These are phyloP conservation scores for Pseudonectria buxi DNA, from an alignment of 2,329 filamentous ascomycete species.

Conservation along the genomic window DNA sequence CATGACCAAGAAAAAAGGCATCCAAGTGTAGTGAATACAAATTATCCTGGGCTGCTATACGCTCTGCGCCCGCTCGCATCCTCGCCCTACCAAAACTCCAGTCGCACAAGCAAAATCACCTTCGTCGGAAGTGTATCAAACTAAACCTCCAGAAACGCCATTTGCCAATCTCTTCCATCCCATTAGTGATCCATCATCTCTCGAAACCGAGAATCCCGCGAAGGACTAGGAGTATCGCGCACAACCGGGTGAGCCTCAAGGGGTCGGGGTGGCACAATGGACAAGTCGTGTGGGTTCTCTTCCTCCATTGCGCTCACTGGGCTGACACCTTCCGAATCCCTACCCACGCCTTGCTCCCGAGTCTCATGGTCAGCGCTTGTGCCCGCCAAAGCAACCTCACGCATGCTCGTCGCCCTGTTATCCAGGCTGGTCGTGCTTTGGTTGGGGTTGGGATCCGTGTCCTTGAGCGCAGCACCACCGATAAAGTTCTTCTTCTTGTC, in stretches of 20 bases:
- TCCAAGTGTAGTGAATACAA: no score
- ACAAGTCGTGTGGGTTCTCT: constrained; percentile 6
- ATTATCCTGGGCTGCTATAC: no score
- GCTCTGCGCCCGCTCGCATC: no score
- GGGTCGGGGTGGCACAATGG: constrained; percentile 32
- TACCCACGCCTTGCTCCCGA: constrained; percentile 10
- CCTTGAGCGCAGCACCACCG: constrained; percentile 43
- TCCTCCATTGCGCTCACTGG: constrained; percentile 29
- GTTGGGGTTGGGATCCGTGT: constrained; percentile 36
- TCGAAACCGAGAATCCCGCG: constrained; percentile 50
- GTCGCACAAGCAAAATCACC: no score
- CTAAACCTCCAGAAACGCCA: no score
- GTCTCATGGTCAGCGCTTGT: constrained; percentile 19
- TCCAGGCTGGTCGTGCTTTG: constrained; percentile 39
- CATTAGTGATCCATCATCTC: constrained; percentile 43
- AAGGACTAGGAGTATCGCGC: constrained; percentile 44
- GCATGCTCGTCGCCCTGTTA: constrained; percentile 35
- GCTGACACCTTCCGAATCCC: constrained; percentile 31
- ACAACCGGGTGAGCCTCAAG: constrained; percentile 25
- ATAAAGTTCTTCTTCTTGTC: constrained; percentile 38
- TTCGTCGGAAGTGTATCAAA: no score
- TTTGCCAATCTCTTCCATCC: no score
- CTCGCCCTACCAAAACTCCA: no score
- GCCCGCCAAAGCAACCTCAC: constrained; percentile 41
- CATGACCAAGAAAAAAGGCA: no score